Evolutionary conservation across 2,329 filamentous ascomycete genomes (phyloP).

Genomic region (Cordyceps cicadae): DNA sequence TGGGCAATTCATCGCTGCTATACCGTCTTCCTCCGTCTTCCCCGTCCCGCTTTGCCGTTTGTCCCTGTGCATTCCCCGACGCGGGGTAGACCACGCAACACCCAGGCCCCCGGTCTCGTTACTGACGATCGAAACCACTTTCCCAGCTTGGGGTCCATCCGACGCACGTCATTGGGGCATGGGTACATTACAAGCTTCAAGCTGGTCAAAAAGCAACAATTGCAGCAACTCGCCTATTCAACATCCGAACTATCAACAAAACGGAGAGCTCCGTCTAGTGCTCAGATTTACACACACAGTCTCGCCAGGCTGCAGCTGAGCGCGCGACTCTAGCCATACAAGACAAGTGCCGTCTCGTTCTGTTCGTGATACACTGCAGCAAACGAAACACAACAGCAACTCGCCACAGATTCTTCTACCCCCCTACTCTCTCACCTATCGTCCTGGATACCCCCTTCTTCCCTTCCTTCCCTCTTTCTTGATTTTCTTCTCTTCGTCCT

Average conservation of each 20-base stretch:
- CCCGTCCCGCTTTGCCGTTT: background rate
- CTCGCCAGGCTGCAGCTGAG: background rate
- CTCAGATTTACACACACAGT: background rate
- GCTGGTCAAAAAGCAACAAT: background rate
- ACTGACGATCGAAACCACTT: background rate
- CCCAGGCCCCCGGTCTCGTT: background rate
- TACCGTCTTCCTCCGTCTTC: background rate
- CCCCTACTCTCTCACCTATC: background rate
- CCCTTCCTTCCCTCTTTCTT: background rate
- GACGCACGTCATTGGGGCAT: conserved; percentile 3
- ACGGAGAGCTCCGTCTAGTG: too few species aligned
- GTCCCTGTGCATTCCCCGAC: background rate
- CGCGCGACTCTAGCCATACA: background rate
- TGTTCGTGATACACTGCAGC: conserved; percentile 8
- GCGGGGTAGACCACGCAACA: background rate
- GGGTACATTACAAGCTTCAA: background rate
- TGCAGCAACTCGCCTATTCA: background rate
- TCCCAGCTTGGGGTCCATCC: background rate
- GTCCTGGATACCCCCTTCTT: background rate
- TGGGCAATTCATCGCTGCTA: background rate
- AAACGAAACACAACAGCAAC: conserved; percentile 10
- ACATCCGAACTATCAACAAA: background rate
- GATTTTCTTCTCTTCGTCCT: background rate
- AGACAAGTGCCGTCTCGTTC: background rate
- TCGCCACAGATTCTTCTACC: background rate